These are phyloP conservation scores for Arthrobotrys sphaeroides DNA, from an alignment of 2,329 filamentous ascomycete genomes.

Conservation along the genomic window DNA sequence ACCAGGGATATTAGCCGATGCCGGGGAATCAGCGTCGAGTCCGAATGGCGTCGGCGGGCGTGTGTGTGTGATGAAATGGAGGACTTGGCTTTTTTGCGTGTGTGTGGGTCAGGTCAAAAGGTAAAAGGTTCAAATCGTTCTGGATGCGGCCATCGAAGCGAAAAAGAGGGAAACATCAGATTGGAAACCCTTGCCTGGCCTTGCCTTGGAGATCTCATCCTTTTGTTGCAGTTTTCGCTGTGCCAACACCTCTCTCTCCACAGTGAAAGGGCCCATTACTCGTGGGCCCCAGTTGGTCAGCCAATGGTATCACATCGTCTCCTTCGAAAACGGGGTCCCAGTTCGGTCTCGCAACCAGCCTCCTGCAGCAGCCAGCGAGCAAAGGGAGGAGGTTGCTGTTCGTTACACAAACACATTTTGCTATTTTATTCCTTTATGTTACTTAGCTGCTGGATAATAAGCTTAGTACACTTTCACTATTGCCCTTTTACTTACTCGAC, in stretches of 20 bases:
- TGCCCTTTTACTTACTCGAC: too few relatives aligned
- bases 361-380: slow-evolving; percentile 2
- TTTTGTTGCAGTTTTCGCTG: slow-evolving; percentile 35
- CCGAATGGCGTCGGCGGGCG: slow-evolving; percentile 25
- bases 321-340: neutral
- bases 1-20: slow-evolving; percentile 51
- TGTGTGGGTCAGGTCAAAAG: neutral
- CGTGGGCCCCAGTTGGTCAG: too few relatives aligned
- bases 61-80: neutral
- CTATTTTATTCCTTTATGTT: neutral
- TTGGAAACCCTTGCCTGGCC: slow-evolving; percentile 21
- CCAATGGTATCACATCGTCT: slow-evolving; percentile 23
- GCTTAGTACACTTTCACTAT: too few relatives aligned
- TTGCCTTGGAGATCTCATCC: slow-evolving; percentile 1
- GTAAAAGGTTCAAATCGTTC: too few relatives aligned
- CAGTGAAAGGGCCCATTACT: neutral
- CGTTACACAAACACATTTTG: slow-evolving; percentile 52
- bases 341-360: slow-evolving; percentile 13
- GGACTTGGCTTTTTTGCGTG: neutral
- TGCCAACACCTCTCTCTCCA: slow-evolving; percentile 21
- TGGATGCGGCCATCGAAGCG: slow-evolving; percentile 51
- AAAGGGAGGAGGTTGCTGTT: neutral
- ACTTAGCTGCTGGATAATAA: too few relatives aligned
- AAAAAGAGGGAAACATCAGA: too few relatives aligned
- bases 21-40: slow-evolving; percentile 49